These are phyloP conservation scores for Xerocomellus intermedius DNA, from an alignment of 768 basidiomycete species.

Conservation along the genomic window DNA sequence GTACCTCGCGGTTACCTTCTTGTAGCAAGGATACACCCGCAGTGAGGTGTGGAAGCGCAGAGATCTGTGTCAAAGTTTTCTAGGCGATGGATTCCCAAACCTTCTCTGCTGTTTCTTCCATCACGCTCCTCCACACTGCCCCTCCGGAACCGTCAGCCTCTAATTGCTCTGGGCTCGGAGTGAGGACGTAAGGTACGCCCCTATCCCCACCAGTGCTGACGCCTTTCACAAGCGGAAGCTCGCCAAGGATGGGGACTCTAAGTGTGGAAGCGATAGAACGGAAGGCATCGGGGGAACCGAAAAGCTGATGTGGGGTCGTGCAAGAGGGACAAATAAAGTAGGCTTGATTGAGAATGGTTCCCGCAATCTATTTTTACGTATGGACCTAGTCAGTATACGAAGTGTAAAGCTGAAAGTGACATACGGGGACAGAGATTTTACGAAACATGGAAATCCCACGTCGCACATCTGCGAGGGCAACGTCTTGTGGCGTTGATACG, in stretches of 20 bases:
- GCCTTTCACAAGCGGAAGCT: constrained; percentile 74
- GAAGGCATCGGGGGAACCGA: constrained; percentile 70
- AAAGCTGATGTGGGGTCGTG: constrained; percentile 57
- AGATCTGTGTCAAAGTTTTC: neutral
- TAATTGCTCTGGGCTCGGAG: constrained; percentile 11
- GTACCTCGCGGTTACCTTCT: neutral
- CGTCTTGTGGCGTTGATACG: constrained; percentile 94
- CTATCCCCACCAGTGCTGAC: constrained; percentile 73
- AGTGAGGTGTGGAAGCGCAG: neutral
- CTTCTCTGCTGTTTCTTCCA: constrained; percentile 28
- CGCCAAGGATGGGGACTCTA: constrained; percentile 64
- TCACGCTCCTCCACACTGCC: constrained; percentile 31
- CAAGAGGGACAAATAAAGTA: constrained; percentile 80
- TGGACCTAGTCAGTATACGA: neutral
- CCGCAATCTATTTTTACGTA: constrained; percentile 60
- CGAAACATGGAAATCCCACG: constrained; percentile 93
- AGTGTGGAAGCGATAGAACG: constrained; percentile 55
- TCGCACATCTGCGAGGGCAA: constrained; percentile 86
- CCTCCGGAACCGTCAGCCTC: constrained; percentile 28
- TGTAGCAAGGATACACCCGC: neutral
- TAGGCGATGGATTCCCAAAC: constrained; percentile 31
- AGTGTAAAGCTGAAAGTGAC: constrained; percentile 21
- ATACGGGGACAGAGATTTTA: constrained; percentile 83
- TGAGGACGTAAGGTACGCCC: constrained; percentile 55
- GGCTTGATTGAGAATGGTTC: constrained; percentile 85